These are phyloP conservation scores for Diospyros lotus DNA, from an alignment of 148 eudicot species.

Conservation along the genomic window DNA sequence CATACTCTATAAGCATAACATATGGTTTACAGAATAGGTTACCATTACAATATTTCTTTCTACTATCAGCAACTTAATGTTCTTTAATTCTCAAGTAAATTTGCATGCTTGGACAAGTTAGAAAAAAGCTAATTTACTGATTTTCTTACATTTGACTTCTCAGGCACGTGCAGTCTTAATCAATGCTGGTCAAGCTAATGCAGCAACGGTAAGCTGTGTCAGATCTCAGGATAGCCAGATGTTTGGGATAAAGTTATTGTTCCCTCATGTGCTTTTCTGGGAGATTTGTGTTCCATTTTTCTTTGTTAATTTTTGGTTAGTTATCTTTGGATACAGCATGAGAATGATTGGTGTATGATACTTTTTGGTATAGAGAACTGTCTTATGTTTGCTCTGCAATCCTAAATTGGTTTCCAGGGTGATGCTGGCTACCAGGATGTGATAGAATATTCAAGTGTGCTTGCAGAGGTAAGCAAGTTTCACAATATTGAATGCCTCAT, in stretches of 20 bases:
- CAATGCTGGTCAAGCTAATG: conserved; percentile 99
- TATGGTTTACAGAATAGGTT: not conserved
- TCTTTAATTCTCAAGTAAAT: not conserved
- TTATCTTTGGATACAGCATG: conserved; percentile 4
- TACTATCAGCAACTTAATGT: not conserved
- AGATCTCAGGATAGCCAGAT: not conserved
- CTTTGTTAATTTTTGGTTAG: not conserved
- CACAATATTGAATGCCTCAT: conserved; percentile 2
- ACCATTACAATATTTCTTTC: not conserved
- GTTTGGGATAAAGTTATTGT: not conserved
- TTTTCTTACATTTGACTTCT: conserved; percentile 2
- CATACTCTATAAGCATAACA: not conserved
- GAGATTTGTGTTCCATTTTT: not conserved
- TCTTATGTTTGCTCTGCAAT: not conserved
- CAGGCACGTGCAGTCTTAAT: conserved; percentile 97
- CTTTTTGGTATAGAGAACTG: conserved; percentile 6
- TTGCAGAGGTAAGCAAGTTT: conserved; percentile 57
- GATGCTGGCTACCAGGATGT: conserved; percentile 95
- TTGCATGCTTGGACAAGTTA: too few species aligned
- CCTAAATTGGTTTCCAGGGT: conserved; percentile 49
- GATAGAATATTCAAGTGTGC: conserved; percentile 69
- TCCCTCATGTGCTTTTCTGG: not conserved
- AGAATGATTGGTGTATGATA: not conserved
- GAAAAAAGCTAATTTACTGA: not conserved
- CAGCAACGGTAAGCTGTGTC: conserved; percentile 70